Percentiles rank a stretch among this genome's conserved stretches.
Evolutionary conservation across 805 yeast species (phyloP).

Genomic region (Saturnispora sanitii): DNA sequence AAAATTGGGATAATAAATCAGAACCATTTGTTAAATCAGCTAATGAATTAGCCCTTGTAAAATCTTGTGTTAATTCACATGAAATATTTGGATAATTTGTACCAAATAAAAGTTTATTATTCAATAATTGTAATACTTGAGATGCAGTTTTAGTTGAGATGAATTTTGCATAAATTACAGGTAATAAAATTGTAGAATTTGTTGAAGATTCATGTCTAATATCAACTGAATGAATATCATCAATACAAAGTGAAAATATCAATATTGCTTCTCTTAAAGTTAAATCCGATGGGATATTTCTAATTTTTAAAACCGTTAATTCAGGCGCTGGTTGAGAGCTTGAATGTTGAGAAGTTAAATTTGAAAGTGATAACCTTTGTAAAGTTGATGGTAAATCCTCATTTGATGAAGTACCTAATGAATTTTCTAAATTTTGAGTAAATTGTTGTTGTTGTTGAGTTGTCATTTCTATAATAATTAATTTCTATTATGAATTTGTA

Average conservation of each 20-base stretch:
- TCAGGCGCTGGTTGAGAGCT: background rate
- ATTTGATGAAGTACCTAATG: conserved; percentile 1
- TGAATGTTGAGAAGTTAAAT: background rate
- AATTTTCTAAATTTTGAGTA: background rate
- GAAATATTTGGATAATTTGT: conserved; percentile 33
- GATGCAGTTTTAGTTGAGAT: conserved; percentile 34
- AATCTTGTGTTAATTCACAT: conserved; percentile 27
- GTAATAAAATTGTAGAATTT: conserved; percentile 13
- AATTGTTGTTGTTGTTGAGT: background rate
- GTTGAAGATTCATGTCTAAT: conserved; percentile 24
- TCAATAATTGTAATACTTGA: conserved; percentile 33
- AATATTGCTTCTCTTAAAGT: conserved; percentile 56
- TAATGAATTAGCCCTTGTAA: conserved; percentile 1
- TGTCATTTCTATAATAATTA: background rate
- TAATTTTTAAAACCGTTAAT: conserved; percentile 29
- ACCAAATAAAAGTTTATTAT: conserved; percentile 39
- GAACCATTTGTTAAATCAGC: conserved; percentile 2
- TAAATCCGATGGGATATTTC: conserved; percentile 55
- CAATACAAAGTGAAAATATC: conserved; percentile 60
- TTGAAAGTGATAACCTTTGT: conserved; percentile 10
- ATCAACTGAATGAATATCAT: conserved; percentile 37
- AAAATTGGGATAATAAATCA: conserved; percentile 4
- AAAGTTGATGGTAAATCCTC: conserved; percentile 12
- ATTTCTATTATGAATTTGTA: too few relatives aligned
- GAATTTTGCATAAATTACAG: conserved; percentile 36